phyloP scores from a whole-genome alignment of 2,329 filamentous ascomycete species.

The Cercospora sp. region DNA sequence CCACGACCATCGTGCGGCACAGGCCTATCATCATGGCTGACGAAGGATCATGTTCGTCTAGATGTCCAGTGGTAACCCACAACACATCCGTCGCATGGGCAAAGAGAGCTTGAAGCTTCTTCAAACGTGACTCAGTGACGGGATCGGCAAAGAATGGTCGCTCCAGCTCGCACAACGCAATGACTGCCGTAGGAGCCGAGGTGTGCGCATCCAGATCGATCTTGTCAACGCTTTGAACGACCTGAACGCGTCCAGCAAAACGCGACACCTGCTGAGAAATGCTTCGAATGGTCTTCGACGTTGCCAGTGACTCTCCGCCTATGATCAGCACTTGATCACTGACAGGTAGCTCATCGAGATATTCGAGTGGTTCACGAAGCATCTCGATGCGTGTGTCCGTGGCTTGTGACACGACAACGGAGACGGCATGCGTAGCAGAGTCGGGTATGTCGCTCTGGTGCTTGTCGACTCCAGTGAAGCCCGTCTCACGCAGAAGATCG shows the following conservation, averaged over 20 bases:
- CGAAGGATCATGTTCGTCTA: conserved; percentile 20
- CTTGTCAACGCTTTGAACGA: conserved; percentile 22
- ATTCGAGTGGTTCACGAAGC: conserved; percentile 24
- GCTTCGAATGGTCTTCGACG: conserved; percentile 20
- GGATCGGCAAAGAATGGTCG: conserved; percentile 24
- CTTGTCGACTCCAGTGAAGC: conserved; percentile 41
- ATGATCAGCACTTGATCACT: conserved; percentile 26
- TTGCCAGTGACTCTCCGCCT: conserved; percentile 21
- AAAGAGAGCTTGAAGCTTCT: conserved; percentile 24
- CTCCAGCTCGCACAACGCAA: conserved; percentile 26
- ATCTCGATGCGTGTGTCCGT: conserved; percentile 22
- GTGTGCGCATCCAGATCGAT: conserved; percentile 19
- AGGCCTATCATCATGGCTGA: conserved; percentile 27
- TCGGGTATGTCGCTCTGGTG: conserved; percentile 24
- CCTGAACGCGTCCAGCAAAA: conserved; percentile 23
- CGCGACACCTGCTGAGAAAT: conserved; percentile 23
- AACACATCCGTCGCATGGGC: conserved; percentile 19
- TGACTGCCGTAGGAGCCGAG: conserved; percentile 17
- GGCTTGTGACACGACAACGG: conserved; percentile 25
- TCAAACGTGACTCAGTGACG: conserved; percentile 15
- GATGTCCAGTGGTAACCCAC: conserved; percentile 23
- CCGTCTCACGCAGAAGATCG: conserved; percentile 33
- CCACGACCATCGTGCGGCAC: conserved; percentile 24
- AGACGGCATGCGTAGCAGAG: conserved; percentile 19
- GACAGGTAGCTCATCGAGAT: conserved; percentile 20